Evolutionary conservation across 2,329 filamentous ascomycete genomes (phyloP).

Genomic region (Aspergillus novofumigatus): DNA sequence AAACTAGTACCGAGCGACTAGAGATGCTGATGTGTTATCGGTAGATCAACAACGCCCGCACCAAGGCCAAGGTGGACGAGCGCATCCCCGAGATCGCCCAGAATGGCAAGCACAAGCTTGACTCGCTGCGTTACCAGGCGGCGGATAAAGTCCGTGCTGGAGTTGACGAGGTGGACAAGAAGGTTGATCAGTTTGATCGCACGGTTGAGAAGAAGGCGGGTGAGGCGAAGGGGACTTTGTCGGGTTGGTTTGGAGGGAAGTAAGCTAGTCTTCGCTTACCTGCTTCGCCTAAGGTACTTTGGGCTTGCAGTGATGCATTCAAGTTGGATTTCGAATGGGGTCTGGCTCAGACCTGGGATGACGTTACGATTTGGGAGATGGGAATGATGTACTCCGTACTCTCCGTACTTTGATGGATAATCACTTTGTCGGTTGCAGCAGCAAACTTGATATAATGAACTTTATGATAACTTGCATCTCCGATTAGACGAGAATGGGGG

Average conservation of each 20-base stretch:
- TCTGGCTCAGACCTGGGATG: background rate
- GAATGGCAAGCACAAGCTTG: conserved; percentile 53
- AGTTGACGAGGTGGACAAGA: conserved; percentile 46
- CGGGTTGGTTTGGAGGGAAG: conserved; percentile 71
- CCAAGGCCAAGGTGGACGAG: conserved; percentile 54
- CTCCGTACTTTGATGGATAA: background rate
- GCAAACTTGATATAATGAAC: background rate
- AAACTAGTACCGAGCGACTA: too few relatives aligned
- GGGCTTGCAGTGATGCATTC: background rate
- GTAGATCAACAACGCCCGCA: conserved; percentile 60
- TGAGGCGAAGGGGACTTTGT: conserved; percentile 79
- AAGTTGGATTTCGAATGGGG: background rate
- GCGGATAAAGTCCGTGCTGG: conserved; percentile 41
- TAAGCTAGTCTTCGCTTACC: conserved; percentile 9
- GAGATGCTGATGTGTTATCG: background rate
- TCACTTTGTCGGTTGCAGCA: background rate
- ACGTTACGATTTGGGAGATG: background rate
- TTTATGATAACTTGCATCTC: background rate
- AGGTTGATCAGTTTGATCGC: conserved; percentile 73
- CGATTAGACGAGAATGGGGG: background rate
- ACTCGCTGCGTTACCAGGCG: conserved; percentile 63
- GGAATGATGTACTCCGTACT: background rate
- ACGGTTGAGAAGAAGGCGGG: conserved; percentile 73
- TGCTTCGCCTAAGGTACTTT: background rate
- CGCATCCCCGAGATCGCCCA: conserved; percentile 58